Evolutionary conservation across 2,329 filamentous ascomycete species (phyloP).

Genomic region (Cercospora zeina): DNA sequence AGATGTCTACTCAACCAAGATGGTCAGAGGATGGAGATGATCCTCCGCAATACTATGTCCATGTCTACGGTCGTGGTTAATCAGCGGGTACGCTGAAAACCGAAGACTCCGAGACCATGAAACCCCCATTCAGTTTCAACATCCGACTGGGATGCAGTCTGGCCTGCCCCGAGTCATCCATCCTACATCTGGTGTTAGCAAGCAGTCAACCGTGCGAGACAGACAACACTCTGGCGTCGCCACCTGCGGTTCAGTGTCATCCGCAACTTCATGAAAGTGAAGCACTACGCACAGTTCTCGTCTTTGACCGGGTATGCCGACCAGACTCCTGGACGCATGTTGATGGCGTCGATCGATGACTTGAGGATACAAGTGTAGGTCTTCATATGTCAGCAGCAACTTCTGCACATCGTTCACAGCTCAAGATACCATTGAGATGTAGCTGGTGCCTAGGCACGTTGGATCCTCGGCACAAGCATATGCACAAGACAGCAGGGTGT

Average conservation of each 20-base stretch:
- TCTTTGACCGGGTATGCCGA: constrained; percentile 9
- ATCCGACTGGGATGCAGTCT: background rate
- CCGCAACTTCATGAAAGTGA: background rate
- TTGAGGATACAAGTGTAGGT: constrained; percentile 10
- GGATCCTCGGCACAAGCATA: constrained; percentile 11
- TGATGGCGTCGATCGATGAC: constrained; percentile 10
- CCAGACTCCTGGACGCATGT: constrained; percentile 12
- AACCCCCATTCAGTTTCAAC: background rate
- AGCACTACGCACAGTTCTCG: constrained; percentile 7
- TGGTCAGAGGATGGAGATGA: background rate
- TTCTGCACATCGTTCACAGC: background rate
- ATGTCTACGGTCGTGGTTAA: too few species aligned
- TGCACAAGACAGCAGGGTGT: constrained; percentile 11
- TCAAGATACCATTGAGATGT: constrained; percentile 11
- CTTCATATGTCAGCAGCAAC: background rate
- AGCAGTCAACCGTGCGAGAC: background rate
- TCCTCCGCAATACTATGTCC: background rate
- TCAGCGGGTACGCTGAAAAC: background rate
- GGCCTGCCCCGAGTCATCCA: background rate
- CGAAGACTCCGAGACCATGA: background rate
- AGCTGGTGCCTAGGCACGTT: constrained; percentile 10
- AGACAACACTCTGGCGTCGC: background rate
- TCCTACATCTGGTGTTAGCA: background rate
- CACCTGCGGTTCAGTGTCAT: background rate
- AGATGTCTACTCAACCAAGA: background rate